Base-by-base conservation (phyloP, 345 rosid genomes). In the Aethionema arabicum region DNA sequence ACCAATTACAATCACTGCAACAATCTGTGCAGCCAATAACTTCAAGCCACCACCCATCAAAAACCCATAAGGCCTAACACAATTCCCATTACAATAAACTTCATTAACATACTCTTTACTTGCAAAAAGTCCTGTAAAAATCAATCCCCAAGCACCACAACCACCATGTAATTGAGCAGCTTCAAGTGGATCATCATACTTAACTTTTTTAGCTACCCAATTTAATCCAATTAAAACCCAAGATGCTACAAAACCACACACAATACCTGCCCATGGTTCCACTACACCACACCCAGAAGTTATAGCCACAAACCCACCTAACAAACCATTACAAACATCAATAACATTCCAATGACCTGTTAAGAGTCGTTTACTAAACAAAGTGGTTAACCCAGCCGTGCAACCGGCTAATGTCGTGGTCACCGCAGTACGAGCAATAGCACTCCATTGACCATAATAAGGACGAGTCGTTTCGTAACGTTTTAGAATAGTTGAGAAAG, bases 401-500 rank as follows among this genome's bases (percentile, higher is more conserved):
- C 64, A 56, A 0, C 71, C 71, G 7, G 71, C 32, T 6, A 66
- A 54, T 6, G 71, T 66, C 10, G 71, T 66, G 21, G 64, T 66
- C 35, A 66, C 64, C 0, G 71, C 55, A 0, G 71, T 66, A 0
- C 71, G 64, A 2, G 64, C 71, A 0, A 66, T 35, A 4, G 63
- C 63, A 7, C 63, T 56, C 71, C 71, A 66, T 41, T 66, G 71
- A 40, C 71, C 71, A 15, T 66, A 66, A n/a, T 57, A 56, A 0
- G 62, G 70, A 4, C 50, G 71, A 39, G 63, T 37, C 46, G 2
- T 32, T 13, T n/a, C 45, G 43, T 85, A 88, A 0, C 53, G 11
- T 30, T 70, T 75, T 27, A 76, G 8, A 45, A 85, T 85, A 16
- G 79, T 77, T 10, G 60, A 47, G 27, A 88, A 85, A 0, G 87